Evolutionary conservation across 805 yeast genomes (phyloP).

Genomic region (Metschnikowia proteae): DNA sequence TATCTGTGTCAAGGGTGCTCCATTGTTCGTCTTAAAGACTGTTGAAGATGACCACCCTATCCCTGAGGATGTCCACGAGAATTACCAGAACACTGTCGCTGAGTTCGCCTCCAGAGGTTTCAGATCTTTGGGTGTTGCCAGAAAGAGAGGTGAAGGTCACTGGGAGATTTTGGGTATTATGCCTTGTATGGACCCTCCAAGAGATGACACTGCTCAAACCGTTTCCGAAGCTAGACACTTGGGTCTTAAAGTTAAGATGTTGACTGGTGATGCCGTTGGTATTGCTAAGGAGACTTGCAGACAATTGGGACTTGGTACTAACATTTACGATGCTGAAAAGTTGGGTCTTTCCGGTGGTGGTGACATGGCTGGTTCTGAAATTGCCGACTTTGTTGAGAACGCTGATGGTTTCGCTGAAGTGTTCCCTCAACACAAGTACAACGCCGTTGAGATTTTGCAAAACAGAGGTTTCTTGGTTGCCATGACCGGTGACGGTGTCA

Average conservation of each 20-base stretch:
- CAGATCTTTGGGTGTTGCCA: slow-evolving; percentile 97
- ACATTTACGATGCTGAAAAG: slow-evolving; percentile 95
- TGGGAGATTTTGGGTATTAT: slow-evolving; percentile 97
- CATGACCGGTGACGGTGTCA: slow-evolving; percentile 99
- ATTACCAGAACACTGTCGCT: slow-evolving; percentile 95
- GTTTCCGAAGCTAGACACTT: slow-evolving; percentile 85
- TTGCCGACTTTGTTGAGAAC: slow-evolving; percentile 94
- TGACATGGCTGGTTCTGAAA: slow-evolving; percentile 95
- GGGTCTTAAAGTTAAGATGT: slow-evolving; percentile 95
- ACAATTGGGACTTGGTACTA: slow-evolving; percentile 94
- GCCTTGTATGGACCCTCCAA: slow-evolving; percentile 99
- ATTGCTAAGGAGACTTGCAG: slow-evolving; percentile 98
- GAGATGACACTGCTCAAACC: slow-evolving; percentile 96
- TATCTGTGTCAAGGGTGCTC: slow-evolving; percentile 97
- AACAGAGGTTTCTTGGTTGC: slow-evolving; percentile 96
- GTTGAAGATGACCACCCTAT: slow-evolving; percentile 97
- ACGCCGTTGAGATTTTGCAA: slow-evolving; percentile 92
- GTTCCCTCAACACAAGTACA: slow-evolving; percentile 97
- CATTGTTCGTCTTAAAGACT: slow-evolving; percentile 92
- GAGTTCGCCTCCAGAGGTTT: slow-evolving; percentile 98
- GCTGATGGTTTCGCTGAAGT: slow-evolving; percentile 99
- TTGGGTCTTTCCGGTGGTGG: slow-evolving; percentile 90
- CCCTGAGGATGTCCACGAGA: slow-evolving; percentile 89
- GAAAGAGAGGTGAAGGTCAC: slow-evolving; percentile 97
- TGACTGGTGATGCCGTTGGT: slow-evolving; percentile 99